Evolutionary conservation across 345 rosid genomes (phyloP), one percentile per base, ranked within the genome.

Genomic region (Mallotus nudiflorus): DNA sequence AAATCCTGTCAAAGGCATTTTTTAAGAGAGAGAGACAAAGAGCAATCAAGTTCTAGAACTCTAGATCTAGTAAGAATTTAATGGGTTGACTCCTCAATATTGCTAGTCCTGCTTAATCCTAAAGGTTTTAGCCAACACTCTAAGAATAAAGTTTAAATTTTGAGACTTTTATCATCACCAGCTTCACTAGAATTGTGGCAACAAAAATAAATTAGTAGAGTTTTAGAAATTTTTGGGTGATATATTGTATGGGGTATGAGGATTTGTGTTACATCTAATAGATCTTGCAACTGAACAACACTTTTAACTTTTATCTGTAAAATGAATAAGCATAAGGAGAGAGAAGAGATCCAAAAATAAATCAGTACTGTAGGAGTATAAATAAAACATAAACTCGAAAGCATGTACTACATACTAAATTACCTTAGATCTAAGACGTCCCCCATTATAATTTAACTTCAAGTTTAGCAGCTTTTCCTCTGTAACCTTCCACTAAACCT

Each of bases 361-460:
- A 52, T 19, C 54, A 60, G 42, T 42, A 25, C 20, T 63, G 27
- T 52, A 51, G 24, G 33, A 37, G 14, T 48, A 42, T n/a, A 40
- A 20, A 48, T 50, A 37, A 67, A 69, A 20, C 22, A 71, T 4
- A 64, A 9, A 42, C 19, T 33, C 65, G 25, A 66, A 46, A 18
- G 8, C 28, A 65, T 44, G 8, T 20, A 46, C 33, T 44, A 37
- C 19, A 66, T 76, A 50, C 67, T 60, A 46, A 71, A 50, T 72
- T 68, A 95, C 99, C 91, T 96, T 98, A 46, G 86, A 79, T 82
- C 97, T 85, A 51, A 97, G 95, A 46, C 88, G 90, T 48, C 99
- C 96, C 54, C 99, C 99, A 75, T 96, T 92, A 81, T 96, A 96
- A 79, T 96, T 96, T 68, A 89, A 81, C 98, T 92, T 92, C 83